Evolutionary conservation across 169 alveolate genomes (phyloP), one percentile per base, ranked within the genome.

Genomic region (Eimeria tenella): DNA sequence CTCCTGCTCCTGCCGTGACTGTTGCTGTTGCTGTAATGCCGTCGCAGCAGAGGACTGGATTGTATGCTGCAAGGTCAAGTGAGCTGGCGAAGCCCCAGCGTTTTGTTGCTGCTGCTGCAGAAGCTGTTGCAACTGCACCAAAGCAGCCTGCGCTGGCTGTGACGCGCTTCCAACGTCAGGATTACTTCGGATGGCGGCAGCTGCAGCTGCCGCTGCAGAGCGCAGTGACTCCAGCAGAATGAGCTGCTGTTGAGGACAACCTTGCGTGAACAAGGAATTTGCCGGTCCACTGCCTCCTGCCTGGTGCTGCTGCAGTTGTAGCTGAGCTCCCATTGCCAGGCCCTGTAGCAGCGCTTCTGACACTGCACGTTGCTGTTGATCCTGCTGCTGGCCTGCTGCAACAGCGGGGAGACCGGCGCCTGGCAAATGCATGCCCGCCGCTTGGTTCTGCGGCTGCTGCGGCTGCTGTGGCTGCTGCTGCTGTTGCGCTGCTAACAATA

Each of bases 311-410:
- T 77, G 87, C 75, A 82, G 90, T 25, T 56, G 91, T 60, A 83
- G 79, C 79, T 83, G 91, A n/a, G 91, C 91, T 2, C 91, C 91
- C 91, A 83, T 83, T 60, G 91, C 91, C 56, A 83, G 91, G 6
- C 91, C 91, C 13, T 56, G 91, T 9, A 83, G 91, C 77, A 83
- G 49, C 50, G 91, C 91, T 60, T 83, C 91, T 11, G 91, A 83
- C 5, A 83, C 91, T 7, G 91, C 91, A 25, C 90, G 90, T 75
- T 82, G 90, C 49, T 82, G 90, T 56, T 82, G 74, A 23, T 53
- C 73, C 56, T 50, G 88, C 23, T 81, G 75, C 90, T 17, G 87
- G 83, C 56, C 15, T 31, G 42, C 2, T 31, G 90, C 75, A 60
- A 77, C 79, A 15, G 79, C 58, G 19, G 79, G 79, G 10, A 62